Evolutionary conservation across 2,329 filamentous ascomycete species (phyloP), one percentile per base, ranked within the genome.

Genomic region (Xylariaceae sp.): DNA sequence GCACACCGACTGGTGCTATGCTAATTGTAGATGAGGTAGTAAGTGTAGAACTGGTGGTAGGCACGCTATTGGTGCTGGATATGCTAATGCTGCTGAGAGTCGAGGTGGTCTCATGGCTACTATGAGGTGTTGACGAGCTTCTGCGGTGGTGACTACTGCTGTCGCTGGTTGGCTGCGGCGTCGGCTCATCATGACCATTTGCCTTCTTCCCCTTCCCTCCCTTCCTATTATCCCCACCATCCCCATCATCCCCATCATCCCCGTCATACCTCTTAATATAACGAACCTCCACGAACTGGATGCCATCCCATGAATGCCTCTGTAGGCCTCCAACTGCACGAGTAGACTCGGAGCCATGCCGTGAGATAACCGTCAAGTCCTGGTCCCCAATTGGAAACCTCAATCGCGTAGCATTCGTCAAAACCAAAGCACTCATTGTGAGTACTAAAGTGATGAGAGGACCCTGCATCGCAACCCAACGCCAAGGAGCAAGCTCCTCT

Each of bases 401-500:
- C 35, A 16, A 26, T 26, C 15, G 13, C 9, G 21, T 6, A 18
- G 50, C 41, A 15, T 29, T 27, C 3, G 36, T 37, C 9, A 26
- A 44, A 15, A 37, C 29, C 10, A 57, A 26, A 11, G 26, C 37
- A 23, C 37, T 27, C 20, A 36, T 37, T 13, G 40, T 26, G 41
- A 54, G 45, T 26, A 21, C 45, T 13, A 46, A 24, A 41, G 45
- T 36, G 16, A 46, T 37, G 16, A 46, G 29, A 21, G 41, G 40
- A 21, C 30, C 41, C 33, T 42, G 45, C 54, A 57, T 57, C 18
- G 40, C 32, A 35, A 23, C 29, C 30, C 16, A 23, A 29, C 8
- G 6, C 9, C 1, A 9, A 47, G 27, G 33, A 41, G 15, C n/a
- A 16, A 15, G 35, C 30, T 40, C 37, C 37, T 41, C 32, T 29